Percentiles rank a stretch among this genome's conserved stretches.
Conservation (phyloP, 2,329 filamentous ascomycete species). For the Exophiala oligosperma region DNA sequence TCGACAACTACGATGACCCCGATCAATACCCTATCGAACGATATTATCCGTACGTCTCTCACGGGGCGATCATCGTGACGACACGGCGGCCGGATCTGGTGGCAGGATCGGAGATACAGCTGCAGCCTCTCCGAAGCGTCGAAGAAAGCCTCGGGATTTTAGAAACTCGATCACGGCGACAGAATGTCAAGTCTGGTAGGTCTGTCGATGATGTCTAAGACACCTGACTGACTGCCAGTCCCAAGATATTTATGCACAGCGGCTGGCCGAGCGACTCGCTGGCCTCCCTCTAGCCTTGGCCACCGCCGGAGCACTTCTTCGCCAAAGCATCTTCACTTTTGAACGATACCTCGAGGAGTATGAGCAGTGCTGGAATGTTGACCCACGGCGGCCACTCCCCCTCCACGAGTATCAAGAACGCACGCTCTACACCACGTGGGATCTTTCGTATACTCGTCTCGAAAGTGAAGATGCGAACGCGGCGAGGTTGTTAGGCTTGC, state of each 20-base stretch:
- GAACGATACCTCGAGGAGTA: constrained; percentile 45
- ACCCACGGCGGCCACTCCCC: neutral
- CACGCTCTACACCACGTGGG: constrained; percentile 27
- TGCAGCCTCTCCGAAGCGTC: constrained; percentile 5
- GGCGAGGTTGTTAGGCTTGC: constrained; percentile 41
- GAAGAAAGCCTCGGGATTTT: constrained; percentile 20
- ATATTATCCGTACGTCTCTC: constrained; percentile 19
- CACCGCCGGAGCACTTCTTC: constrained; percentile 48
- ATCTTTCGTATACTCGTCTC: constrained; percentile 16
- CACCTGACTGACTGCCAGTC: neutral
- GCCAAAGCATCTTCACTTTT: constrained; percentile 38
- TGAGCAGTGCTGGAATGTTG: constrained; percentile 37
- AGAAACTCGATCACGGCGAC: constrained; percentile 10
- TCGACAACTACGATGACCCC: constrained; percentile 29
- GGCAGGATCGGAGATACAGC: constrained; percentile 8
- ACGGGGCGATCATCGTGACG: constrained; percentile 29
- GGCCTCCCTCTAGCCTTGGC: constrained; percentile 51
- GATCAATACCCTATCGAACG: constrained; percentile 13
- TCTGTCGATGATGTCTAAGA: neutral
- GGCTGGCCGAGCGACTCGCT: constrained; percentile 40
- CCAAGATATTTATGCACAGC: constrained; percentile 14
- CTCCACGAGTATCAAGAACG: constrained; percentile 19
- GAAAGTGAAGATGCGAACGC: constrained; percentile 18
- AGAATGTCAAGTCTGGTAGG: constrained; percentile 17
- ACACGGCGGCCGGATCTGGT: constrained; percentile 17